Conservation (phyloP, 495 filamentous ascomycete species). For the Aspergillus diversus region DNA sequence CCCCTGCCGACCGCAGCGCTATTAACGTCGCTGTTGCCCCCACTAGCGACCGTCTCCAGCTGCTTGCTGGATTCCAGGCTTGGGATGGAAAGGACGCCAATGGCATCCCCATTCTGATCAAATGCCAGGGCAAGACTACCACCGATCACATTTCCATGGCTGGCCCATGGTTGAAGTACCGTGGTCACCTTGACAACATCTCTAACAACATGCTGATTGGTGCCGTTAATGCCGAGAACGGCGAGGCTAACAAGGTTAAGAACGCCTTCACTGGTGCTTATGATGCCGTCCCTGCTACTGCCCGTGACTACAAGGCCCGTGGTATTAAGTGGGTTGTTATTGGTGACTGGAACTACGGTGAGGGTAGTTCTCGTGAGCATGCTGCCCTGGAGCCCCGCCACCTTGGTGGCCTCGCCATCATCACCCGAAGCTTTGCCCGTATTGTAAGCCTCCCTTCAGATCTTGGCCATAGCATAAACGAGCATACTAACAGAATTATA, state of each 20-base stretch:
- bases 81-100: slow-evolving; percentile 95
- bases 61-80: slow-evolving; percentile 79
- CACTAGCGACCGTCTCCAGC: slow-evolving; percentile 88
- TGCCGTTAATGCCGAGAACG: slow-evolving; percentile 93
- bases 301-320: slow-evolving; percentile 98
- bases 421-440: slow-evolving; percentile 94
- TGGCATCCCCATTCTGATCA: slow-evolving; percentile 94
- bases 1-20: slow-evolving; percentile 73
- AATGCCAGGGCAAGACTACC: slow-evolving; percentile 97
- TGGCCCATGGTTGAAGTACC: slow-evolving; percentile 99
- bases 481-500: background rate
- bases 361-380: slow-evolving; percentile 96
- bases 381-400: slow-evolving; percentile 97
- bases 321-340: slow-evolving; percentile 96
- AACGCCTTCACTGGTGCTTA: slow-evolving; percentile 83
- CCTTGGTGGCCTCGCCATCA: slow-evolving; percentile 95
- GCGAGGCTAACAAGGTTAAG: slow-evolving; percentile 97
- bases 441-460: slow-evolving; percentile 58
- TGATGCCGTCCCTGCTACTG: slow-evolving; percentile 88
- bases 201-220: slow-evolving; percentile 99
- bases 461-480: slow-evolving; percentile 5
- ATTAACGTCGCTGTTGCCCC: slow-evolving; percentile 87
- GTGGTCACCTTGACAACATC: slow-evolving; percentile 99
- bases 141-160: slow-evolving; percentile 99
- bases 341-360: slow-evolving; percentile 99